Conservation (phyloP, 148 eudicot species). For the Cornus kousa region DNA sequence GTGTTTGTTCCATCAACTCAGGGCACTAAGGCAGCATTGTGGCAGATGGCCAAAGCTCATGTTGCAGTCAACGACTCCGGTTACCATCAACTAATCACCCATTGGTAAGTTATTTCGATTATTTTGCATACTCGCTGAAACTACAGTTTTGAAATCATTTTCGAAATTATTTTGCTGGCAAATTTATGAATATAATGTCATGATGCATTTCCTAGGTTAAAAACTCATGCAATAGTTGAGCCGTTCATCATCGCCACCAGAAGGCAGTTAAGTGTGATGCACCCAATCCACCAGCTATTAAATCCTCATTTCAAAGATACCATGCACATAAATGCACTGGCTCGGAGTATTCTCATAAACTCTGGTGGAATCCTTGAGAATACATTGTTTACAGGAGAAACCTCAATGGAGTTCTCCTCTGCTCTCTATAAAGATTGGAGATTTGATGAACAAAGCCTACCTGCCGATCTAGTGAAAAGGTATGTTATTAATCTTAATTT, state of each 20-base stretch:
- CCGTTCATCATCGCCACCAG: constrained; percentile 37
- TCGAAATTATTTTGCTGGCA: too few relatives aligned
- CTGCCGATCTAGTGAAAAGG: constrained; percentile 24
- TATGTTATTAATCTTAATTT: neutral
- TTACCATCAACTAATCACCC: constrained; percentile 21
- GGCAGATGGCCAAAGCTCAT: constrained; percentile 23
- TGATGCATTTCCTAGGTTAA: constrained; percentile 24
- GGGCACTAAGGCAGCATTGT: constrained; percentile 10
- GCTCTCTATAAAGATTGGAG: constrained; percentile 32
- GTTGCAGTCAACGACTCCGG: constrained; percentile 20
- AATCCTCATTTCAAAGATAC: constrained; percentile 36
- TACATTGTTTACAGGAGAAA: constrained; percentile 17
- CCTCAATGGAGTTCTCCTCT: constrained; percentile 32
- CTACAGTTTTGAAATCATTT: neutral
- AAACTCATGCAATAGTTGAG: constrained; percentile 35
- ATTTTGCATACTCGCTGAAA: neutral
- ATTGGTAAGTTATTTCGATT: constrained; percentile 4
- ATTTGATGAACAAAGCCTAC: constrained; percentile 37
- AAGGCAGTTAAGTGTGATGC: constrained; percentile 31
- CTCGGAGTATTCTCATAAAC: constrained; percentile 26
- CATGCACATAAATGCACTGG: constrained; percentile 32
- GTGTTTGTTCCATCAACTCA: constrained; percentile 5
- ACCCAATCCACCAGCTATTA: constrained; percentile 32
- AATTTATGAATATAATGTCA: neutral
- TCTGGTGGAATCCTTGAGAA: constrained; percentile 34